Conservation (phyloP, 169 alveolate genomes). For the Eimeria necatrix region DNA sequence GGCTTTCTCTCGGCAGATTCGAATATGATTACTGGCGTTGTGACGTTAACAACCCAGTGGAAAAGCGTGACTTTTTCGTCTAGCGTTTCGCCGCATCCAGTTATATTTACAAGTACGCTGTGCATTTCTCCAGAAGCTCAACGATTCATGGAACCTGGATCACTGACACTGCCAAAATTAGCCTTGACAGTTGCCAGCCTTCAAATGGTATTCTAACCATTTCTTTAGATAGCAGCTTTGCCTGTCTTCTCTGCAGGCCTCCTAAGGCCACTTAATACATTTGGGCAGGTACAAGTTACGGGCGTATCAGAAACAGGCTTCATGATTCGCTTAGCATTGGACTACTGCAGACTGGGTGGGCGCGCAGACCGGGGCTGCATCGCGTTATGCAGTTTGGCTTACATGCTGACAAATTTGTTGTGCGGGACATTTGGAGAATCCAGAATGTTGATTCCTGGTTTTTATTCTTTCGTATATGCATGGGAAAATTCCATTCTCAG, state of each 20-base stretch:
- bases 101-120: constrained; percentile 23
- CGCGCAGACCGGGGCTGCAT: background rate
- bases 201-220: too few relatives aligned
- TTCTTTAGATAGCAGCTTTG: background rate
- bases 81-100: constrained; percentile 58
- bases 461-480: too few relatives aligned
- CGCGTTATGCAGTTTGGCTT: background rate
- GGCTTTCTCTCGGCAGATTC: constrained; percentile 35
- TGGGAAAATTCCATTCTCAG: constrained; percentile 3
- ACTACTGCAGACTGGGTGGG: constrained; percentile 66
- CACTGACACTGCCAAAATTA: background rate
- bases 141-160: background rate
- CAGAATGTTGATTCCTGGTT: too few relatives aligned
- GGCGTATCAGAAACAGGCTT: constrained; percentile 56
- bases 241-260: constrained; percentile 31
- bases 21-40: constrained; percentile 62
- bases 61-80: constrained; percentile 4
- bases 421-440: too few relatives aligned
- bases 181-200: background rate
- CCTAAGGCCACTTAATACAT: constrained; percentile 7
- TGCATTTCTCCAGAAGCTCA: too few relatives aligned
- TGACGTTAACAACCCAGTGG: constrained; percentile 23
- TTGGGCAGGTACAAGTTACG: constrained; percentile 54
- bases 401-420: too few relatives aligned
- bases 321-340: constrained; percentile 62